These are phyloP conservation scores for Salvia sclarea DNA, from an alignment of 305 asterid species.

Conservation along the genomic window DNA sequence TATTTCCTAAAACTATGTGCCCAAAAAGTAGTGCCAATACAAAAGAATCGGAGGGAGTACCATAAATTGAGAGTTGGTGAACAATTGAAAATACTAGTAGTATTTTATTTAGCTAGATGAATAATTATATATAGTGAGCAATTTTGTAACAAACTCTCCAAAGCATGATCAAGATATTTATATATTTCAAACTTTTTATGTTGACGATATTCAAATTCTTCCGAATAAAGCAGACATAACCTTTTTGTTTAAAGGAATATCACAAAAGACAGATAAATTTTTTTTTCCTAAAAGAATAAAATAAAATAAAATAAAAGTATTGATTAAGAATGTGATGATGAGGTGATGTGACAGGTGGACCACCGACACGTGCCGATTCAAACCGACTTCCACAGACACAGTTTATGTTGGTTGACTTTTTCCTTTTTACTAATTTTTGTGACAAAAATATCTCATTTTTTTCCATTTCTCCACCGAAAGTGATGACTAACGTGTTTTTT, in stretches of 20 bases:
- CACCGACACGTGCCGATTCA: conserved; percentile 50
- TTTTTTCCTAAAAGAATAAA: background rate
- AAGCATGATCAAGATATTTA: background rate
- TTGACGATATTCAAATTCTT: background rate
- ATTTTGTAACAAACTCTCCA: background rate
- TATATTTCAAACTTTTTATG: background rate
- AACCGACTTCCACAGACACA: conserved; percentile 50
- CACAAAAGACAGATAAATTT: background rate
- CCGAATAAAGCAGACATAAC: background rate
- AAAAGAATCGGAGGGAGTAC: too few species aligned
- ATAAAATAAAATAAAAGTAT: background rate
- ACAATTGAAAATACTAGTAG: too few species aligned
- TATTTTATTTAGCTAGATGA: too few species aligned
- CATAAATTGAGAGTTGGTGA: too few species aligned
- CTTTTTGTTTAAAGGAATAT: background rate
- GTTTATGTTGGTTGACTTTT: conserved; percentile 38
- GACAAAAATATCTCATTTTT: conserved; percentile 29
- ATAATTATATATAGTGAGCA: too few species aligned
- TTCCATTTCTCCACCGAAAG: conserved; percentile 47
- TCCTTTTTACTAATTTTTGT: background rate
- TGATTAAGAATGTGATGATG: conserved; percentile 15
- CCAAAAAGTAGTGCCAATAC: too few species aligned
- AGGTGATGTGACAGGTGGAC: conserved; percentile 34
- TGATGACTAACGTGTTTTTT: conserved; percentile 20
- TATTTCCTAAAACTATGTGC: too few species aligned